phyloP scores from a whole-genome alignment of 164 flowering plant species.

The Liriodendron chinense region DNA sequence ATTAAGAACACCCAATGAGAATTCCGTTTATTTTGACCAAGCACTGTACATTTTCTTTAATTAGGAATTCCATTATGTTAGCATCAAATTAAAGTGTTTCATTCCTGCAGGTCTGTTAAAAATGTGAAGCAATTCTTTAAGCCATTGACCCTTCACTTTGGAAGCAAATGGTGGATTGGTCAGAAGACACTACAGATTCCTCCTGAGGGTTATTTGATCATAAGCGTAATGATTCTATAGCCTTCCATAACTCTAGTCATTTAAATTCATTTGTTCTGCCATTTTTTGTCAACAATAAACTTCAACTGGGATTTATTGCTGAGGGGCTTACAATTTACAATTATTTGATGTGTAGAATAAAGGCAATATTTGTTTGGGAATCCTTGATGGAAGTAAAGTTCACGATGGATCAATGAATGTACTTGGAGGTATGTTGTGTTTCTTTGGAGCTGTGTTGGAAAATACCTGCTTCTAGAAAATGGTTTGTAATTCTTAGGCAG shows the following conservation, averaged over 20 bases:
- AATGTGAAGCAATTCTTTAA: constrained; percentile 60
- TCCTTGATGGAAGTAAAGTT: constrained; percentile 69
- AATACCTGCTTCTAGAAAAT: background rate
- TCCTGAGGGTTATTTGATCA: constrained; percentile 67
- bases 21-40: too few species aligned
- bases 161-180: constrained; percentile 58
- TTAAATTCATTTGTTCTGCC: background rate
- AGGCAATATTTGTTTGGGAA: constrained; percentile 79
- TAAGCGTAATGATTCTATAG: constrained; percentile 41
- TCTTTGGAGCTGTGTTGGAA: background rate
- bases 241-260: background rate
- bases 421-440: constrained; percentile 59
- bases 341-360: constrained; percentile 37
- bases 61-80: background rate
- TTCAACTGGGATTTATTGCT: background rate
- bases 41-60: background rate
- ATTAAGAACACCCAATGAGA: background rate
- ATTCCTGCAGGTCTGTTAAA: constrained; percentile 41
- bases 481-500: background rate
- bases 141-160: constrained; percentile 56
- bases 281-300: background rate
- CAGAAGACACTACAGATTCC: constrained; percentile 47
- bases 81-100: background rate
- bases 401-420: constrained; percentile 56
- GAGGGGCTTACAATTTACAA: background rate